Conservation (phyloP, 179 eudicot species). For the Drosera spatulata region DNA sequence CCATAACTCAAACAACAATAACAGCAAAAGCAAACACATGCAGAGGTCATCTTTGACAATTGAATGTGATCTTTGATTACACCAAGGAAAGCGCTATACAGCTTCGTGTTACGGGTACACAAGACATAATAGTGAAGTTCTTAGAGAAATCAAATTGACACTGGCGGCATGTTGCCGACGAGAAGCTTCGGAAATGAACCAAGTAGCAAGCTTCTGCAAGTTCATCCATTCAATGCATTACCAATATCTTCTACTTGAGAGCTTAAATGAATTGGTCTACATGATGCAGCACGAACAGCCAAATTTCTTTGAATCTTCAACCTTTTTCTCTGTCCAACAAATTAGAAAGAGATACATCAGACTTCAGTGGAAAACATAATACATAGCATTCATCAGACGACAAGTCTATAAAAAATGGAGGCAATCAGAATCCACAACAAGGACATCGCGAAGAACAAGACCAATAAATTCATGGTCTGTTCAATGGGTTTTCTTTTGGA, state of each 20-base stretch:
- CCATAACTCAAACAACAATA: not conserved
- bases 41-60: constrained; percentile 22
- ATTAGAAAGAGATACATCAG: not conserved
- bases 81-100: constrained; percentile 24
- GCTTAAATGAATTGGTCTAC: constrained; percentile 15
- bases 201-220: not conserved
- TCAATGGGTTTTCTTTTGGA: no score
- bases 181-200: not conserved
- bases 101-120: constrained; percentile 26
- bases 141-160: constrained; percentile 20
- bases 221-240: not conserved
- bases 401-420: no score
- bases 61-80: constrained; percentile 26
- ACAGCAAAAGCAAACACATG: constrained; percentile 4
- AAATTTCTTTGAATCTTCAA: constrained; percentile 35
- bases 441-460: no score
- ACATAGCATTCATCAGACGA: no score
- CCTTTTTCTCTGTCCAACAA: constrained; percentile 29
- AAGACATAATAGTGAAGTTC: constrained; percentile 11
- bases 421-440: no score
- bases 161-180: not conserved
- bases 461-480: no score
- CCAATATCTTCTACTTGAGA: constrained; percentile 5
- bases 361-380: no score
- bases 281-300: constrained; percentile 38